Base-by-base conservation (phyloP, 805 yeast genomes). In the Schwanniomyces occidentalis region DNA sequence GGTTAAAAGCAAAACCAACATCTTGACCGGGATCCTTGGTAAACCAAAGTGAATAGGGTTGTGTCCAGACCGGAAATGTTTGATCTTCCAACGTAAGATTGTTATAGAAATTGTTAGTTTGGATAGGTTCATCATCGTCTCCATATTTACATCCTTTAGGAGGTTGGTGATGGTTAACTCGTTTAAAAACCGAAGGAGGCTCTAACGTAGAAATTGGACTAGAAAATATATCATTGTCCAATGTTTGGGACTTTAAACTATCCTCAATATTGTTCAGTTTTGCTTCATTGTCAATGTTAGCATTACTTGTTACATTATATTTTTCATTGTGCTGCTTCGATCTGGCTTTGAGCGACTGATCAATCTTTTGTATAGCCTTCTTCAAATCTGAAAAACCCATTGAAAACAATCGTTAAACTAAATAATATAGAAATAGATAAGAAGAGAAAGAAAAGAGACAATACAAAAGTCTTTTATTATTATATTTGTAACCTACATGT, bases 21-120 rank as follows among this genome's bases (percentile, higher is more conserved):
- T 72, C 78, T 30, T 63, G 63, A 5, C 51, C 56, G 2, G 61
- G 63, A 25, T 65, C 71, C 35, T 66, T 75, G 6, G 81, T 64
- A 42, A 69, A 69, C 91, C 90, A 85, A 5, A 84, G 61, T 19
- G 86, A 76, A 51, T 85, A 85, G 2, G 95, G 95, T 46, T 83
- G 88, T 0, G 91, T 78, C 89, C 90, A 86, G 0, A 80, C 73
- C 0, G 91, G 86, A 37, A 75, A 66, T 2, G 78, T 75, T 51
- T 83, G 91, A 36, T 71, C 70, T 1, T 73, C 88, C 22, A 86
- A 68, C 8, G 85, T 57, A 56, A 86, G 59, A 58, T 86, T 86
- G 23, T 84, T 82, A 54, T 80, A 86, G 51, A 85, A 86, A 51
- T 85, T 85, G 56, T 86, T 86, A 6, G 95, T 85, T 41, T 81